These are phyloP conservation scores for Phialophora expanda DNA, from an alignment of 2,329 filamentous ascomycete genomes.

Conservation along the genomic window DNA sequence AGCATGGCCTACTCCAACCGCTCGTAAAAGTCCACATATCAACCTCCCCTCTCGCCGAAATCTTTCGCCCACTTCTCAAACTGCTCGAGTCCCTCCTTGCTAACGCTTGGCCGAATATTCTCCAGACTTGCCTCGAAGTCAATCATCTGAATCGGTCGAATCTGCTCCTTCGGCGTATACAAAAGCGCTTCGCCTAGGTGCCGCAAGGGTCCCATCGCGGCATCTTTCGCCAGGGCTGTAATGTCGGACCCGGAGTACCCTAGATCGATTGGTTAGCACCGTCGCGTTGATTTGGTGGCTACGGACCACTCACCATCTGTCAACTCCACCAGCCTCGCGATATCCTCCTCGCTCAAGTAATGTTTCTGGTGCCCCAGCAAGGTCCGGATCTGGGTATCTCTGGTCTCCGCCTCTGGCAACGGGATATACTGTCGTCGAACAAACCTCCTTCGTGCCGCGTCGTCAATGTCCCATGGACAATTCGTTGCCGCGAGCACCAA, in stretches of 20 bases:
- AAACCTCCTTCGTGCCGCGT: conserved; percentile 87
- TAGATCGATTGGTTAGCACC: conserved; percentile 48
- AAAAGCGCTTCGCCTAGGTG: conserved; percentile 88
- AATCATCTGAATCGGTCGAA: conserved; percentile 78
- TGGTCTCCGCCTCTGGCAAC: conserved; percentile 81
- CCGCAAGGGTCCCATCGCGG: conserved; percentile 92
- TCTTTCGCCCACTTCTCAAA: conserved; percentile 94
- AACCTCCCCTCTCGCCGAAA: conserved; percentile 90
- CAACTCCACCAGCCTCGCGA: conserved; percentile 73
- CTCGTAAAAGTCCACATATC: conserved; percentile 3
- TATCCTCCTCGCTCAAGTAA: conserved; percentile 71
- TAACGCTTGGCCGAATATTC: conserved; percentile 89
- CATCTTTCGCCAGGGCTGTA: conserved; percentile 94
- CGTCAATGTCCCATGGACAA: conserved; percentile 95
- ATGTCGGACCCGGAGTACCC: conserved; percentile 98
- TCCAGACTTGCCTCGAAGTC: conserved; percentile 85
- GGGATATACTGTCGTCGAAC: conserved; percentile 96
- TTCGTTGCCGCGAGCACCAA: conserved; percentile 95
- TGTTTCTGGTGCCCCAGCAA: conserved; percentile 89
- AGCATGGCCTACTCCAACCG: background rate
- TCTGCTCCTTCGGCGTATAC: conserved; percentile 91
- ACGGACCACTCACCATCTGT: conserved; percentile 73
- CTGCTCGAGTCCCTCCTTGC: conserved; percentile 78
- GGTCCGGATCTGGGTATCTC: conserved; percentile 77
- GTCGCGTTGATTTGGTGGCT: conserved; percentile 16